Evolutionary conservation across 352 stramenopile genomes (phyloP).

Genomic region (Pythium oligandrum): DNA sequence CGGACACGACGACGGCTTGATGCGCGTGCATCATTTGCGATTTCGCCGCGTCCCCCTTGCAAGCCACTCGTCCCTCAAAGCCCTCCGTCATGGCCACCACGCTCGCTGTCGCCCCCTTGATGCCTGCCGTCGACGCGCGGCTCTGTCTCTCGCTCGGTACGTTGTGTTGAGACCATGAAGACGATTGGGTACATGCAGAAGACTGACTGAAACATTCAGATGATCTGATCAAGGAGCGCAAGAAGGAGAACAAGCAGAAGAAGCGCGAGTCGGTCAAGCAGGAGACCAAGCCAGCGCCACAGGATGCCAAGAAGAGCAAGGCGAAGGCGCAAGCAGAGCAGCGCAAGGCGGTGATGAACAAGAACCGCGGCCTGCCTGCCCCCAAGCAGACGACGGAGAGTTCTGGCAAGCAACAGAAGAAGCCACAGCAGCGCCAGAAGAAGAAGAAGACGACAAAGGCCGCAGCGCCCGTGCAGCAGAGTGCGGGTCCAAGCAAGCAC

Average conservation of each 20-base stretch:
- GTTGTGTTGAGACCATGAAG: neutral
- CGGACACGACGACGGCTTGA: neutral
- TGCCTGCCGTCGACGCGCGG: conserved; percentile 7
- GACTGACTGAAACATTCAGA: conserved; percentile 16
- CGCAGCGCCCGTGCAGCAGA: no score
- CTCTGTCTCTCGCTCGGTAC: conserved; percentile 21
- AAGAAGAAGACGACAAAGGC: conserved; percentile 11
- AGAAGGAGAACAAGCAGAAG: conserved; percentile 60
- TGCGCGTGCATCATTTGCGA: neutral
- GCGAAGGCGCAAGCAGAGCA: conserved; percentile 22
- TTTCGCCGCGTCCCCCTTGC: neutral
- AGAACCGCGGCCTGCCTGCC: conserved; percentile 33
- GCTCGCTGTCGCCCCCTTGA: neutral
- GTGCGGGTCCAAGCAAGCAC: conserved; percentile 4
- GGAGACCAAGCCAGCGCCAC: conserved; percentile 8
- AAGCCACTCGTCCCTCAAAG: neutral
- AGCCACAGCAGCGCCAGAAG: conserved; percentile 19
- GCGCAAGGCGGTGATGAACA: conserved; percentile 37
- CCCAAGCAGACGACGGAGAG: conserved; percentile 2
- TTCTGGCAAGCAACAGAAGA: conserved; percentile 2
- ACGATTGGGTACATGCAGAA: neutral
- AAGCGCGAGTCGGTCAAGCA: conserved; percentile 26
- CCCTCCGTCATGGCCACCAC: neutral
- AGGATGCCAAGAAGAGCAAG: conserved; percentile 9
- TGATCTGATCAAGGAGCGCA: conserved; percentile 66